Base-by-base conservation (phyloP, 345 rosid genomes). In the Sisymbrium irio region DNA sequence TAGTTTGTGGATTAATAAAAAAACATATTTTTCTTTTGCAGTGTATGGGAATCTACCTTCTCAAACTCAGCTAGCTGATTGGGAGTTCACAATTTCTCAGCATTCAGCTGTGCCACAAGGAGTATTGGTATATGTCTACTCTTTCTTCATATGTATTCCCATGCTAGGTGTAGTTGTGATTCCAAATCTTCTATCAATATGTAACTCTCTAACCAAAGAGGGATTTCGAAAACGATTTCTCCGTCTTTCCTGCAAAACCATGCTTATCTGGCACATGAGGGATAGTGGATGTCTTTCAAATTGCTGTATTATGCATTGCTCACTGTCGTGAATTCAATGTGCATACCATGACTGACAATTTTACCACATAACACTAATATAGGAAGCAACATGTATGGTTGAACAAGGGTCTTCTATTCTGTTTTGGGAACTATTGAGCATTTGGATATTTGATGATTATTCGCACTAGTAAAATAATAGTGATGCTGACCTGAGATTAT, bases 81-180 rank as follows among this genome's bases (percentile, higher is more conserved):
- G 99, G 99, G 96, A 95, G 76, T 95, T 95, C 76, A 83, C 97
- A 6, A 76, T 95, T 79, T 80, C 92, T 75, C 97, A 95, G 73
- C 97, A 95, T 83, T 95, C 99, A 44, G 99, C 99, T 47, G 96
- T 92, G 46, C 99, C 99, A 0, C 97, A 89, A 81, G 96, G 93
- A 73, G 74, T 95, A 67, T 76, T 95, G 88, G 99, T 95, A 56
- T 5, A 78, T 9, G 27, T 78, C 65, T 62, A 54, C 78, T 50
- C 47, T 45, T 70, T 42, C 19, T 14, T 14, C 27, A 1, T 22
- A 5, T 65, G 11, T 2, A 11, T n/a, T n/a, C n/a, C n/a, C n/a
- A n/a, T n/a, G n/a, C n/a, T n/a, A n/a, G n/a, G n/a, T n/a, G n/a
- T n/a, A n/a, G n/a, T n/a, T n/a, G n/a, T n/a, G 3, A 44, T 62